These are phyloP conservation scores for Flammula alnicola DNA, from an alignment of 1,284 basidiomycete genomes.

Conservation along the genomic window DNA sequence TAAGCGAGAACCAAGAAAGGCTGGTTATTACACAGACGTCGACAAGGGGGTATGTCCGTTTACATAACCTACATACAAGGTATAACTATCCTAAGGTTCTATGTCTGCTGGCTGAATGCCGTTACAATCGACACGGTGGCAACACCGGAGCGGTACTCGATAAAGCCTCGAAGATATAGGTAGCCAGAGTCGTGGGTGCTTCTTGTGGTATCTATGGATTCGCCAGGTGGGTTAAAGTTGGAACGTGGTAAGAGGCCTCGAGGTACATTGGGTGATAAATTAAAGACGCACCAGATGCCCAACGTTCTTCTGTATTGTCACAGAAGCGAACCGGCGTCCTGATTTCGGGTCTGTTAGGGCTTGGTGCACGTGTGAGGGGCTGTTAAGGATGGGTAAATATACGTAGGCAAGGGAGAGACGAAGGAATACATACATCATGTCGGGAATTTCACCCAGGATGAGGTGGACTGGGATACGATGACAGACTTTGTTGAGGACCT, in stretches of 20 bases:
- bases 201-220: constrained; percentile 31
- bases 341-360: constrained; percentile 48
- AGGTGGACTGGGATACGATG: constrained; percentile 49
- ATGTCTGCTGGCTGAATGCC: no score
- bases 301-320: constrained; percentile 40
- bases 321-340: constrained; percentile 45
- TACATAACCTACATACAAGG: no score
- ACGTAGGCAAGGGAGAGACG: no score
- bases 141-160: neutral
- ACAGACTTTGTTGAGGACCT: constrained; percentile 45
- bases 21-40: no score
- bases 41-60: no score
- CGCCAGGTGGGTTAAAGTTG: neutral
- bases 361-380: constrained; percentile 44
- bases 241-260: no score
- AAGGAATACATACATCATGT: no score
- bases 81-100: no score
- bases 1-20: no score
- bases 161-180: constrained; percentile 12
- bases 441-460: constrained; percentile 51
- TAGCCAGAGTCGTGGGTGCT: constrained; percentile 20
- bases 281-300: constrained; percentile 53
- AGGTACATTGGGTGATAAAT: no score
- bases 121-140: neutral
- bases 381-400: no score